Evolutionary conservation across 164 flowering plant genomes (phyloP).

Genomic region (Piper longum): DNA sequence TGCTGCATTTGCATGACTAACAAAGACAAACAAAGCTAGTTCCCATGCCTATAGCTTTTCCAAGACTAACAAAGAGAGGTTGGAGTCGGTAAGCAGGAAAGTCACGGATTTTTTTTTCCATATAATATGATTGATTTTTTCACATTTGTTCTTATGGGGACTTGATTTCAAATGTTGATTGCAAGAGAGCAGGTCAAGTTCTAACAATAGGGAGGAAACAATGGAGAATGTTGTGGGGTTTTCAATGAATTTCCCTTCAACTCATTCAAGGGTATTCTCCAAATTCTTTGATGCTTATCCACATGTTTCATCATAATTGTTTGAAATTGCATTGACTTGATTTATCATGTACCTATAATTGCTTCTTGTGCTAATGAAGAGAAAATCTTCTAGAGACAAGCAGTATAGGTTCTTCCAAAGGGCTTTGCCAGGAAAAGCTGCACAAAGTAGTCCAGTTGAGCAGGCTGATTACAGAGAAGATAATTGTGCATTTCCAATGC

Average conservation of each 20-base stretch:
- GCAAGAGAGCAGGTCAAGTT: constrained; percentile 24
- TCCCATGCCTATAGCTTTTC: too few species aligned
- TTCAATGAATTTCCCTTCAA: constrained; percentile 50
- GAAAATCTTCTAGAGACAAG: constrained; percentile 29
- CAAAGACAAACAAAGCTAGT: too few species aligned
- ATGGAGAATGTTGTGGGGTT: constrained; percentile 35
- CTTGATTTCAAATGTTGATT: constrained; percentile 1
- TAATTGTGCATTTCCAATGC: background rate
- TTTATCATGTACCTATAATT: background rate
- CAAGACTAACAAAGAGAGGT: too few species aligned
- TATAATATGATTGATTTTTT: too few species aligned
- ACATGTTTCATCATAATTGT: too few species aligned
- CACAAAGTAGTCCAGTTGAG: constrained; percentile 37
- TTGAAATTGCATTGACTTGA: background rate
- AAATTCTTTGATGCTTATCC: background rate
- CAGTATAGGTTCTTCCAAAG: constrained; percentile 28
- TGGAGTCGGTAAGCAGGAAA: too few species aligned
- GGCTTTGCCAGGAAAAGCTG: constrained; percentile 29
- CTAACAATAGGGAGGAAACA: constrained; percentile 17
- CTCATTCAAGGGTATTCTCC: constrained; percentile 28
- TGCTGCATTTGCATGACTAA: too few species aligned
- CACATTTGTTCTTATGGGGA: constrained; percentile 1
- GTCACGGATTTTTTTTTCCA: too few species aligned
- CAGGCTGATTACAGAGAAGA: background rate
- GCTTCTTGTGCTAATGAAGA: constrained; percentile 20